phyloP scores from a whole-genome alignment of 345 rosid genomes.

The Balakata baccata region DNA sequence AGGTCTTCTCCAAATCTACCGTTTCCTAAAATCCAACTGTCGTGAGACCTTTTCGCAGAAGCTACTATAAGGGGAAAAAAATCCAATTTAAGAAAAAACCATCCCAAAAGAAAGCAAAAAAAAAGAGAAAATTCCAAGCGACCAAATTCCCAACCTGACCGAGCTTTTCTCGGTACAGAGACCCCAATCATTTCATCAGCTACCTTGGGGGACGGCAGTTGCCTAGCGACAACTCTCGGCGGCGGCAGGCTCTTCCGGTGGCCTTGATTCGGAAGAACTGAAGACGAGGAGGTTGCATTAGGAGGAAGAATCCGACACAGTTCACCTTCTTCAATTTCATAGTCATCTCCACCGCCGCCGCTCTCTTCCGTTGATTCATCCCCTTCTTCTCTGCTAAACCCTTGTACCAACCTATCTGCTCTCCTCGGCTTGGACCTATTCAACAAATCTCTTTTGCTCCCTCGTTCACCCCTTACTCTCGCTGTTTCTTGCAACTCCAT shows the following conservation, averaged over 20 bases:
- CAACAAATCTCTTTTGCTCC: slow-evolving; percentile 27
- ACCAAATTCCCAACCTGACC: slow-evolving; percentile 39
- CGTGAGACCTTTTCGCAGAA: slow-evolving; percentile 55
- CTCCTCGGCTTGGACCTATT: slow-evolving; percentile 44
- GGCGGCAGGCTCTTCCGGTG: slow-evolving; percentile 3
- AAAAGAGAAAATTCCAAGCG: background rate
- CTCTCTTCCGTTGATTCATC: slow-evolving; percentile 45
- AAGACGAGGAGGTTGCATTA: no score
- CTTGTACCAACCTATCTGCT: background rate
- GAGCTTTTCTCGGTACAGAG: slow-evolving; percentile 61
- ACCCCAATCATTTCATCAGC: slow-evolving; percentile 52
- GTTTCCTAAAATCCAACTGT: slow-evolving; percentile 44
- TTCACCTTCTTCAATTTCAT: slow-evolving; percentile 2
- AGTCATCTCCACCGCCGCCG: slow-evolving; percentile 34
- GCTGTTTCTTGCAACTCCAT: slow-evolving; percentile 30
- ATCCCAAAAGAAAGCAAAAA: background rate
- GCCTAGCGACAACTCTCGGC: no score
- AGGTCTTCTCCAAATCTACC: slow-evolving; percentile 21
- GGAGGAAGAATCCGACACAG: no score
- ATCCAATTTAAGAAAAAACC: no score
- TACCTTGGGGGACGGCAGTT: slow-evolving; percentile 22
- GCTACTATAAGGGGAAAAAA: slow-evolving; percentile 26
- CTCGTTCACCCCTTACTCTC: slow-evolving; percentile 31
- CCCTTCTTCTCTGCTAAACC: slow-evolving; percentile 32
- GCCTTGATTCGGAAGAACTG: background rate